Conservation (phyloP, 2,329 filamentous ascomycete genomes). For the Fusarium sp. region DNA sequence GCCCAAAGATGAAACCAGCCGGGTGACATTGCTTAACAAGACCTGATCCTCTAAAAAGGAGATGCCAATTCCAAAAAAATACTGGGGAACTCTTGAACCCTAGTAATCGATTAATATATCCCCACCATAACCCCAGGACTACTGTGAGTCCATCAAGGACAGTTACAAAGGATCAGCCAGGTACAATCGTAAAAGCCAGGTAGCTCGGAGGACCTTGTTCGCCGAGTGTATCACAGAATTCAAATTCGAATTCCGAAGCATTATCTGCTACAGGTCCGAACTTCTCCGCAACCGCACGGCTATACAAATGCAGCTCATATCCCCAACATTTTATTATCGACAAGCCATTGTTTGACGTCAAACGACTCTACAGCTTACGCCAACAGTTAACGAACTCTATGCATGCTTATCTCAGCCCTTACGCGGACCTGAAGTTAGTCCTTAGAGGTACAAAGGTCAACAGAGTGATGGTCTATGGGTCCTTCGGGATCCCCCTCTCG, state of each 20-base stretch:
- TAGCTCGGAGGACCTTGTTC: conserved; percentile 8
- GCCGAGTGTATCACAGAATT: conserved; percentile 2
- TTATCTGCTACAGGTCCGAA: conserved; percentile 13
- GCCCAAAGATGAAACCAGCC: conserved; percentile 22
- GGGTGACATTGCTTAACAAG: conserved; percentile 13
- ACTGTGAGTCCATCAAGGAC: conserved; percentile 11
- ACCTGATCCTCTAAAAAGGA: conserved; percentile 24
- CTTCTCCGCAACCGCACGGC: conserved; percentile 8
- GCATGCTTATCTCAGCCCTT: conserved; percentile 22
- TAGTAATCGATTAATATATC: conserved; percentile 24
- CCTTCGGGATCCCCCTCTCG: conserved; percentile 1
- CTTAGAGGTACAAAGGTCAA: conserved; percentile 4
- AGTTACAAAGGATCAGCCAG: conserved; percentile 1
- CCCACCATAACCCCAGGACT: conserved; percentile 26
- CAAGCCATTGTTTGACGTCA: conserved; percentile 34
- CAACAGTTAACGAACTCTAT: conserved; percentile 11
- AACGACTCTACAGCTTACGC: conserved; percentile 26
- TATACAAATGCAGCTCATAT: conserved; percentile 25
- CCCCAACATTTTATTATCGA: conserved; percentile 39
- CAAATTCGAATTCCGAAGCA: conserved; percentile 7
- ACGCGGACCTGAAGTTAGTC: neutral
- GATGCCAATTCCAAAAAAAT: conserved; percentile 38
- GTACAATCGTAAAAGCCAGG: neutral
- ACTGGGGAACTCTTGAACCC: conserved; percentile 32
- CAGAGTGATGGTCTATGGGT: conserved; percentile 17